Base-by-base conservation (phyloP, 2,329 filamentous ascomycete genomes). In the Trichophyton schoenleinii region DNA sequence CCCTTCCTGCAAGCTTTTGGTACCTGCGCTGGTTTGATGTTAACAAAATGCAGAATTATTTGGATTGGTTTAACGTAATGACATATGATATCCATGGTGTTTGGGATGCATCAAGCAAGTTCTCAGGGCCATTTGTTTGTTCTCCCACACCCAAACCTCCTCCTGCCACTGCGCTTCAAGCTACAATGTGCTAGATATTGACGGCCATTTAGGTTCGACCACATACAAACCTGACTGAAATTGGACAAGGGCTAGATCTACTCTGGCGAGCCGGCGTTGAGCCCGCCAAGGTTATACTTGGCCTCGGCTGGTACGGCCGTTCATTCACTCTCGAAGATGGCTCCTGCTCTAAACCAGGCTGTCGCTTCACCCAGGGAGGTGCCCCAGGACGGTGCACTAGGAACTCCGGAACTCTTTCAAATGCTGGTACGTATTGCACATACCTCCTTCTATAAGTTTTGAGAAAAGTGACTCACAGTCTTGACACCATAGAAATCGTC, bases 241-340 rank as follows among this genome's bases (percentile, higher is more conserved):
- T 72, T 18, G 62, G 67, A 4, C 2, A 64, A 1, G 66, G 63
- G 1, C 58, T 73, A 1, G 62, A 70, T 18, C 59, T 68, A 15
- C 64, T 71, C 3, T 73, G 68, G 71, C 62, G 68, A 8, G 63
- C 61, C 34, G 64, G 64, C 11, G 64, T 73, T 0, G 61, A 64
- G 8, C 66, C 71, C 0, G 28, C 53, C 0, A 67, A 69, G 44
- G 66, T 74, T 18, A 67, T 71, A 20, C 25, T 74, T 2, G 80
- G 79, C 0, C 60, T 80, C 0, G 77, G 77, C 0, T 73, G 71
- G 57, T 81, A 81, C 59, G 79, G 78, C 0, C 70, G 78, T 3
- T 73, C 75, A 13, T 34, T 68, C 73, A 28, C 28, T 73, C 2
- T 69, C 13, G 38, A 42, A 42, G 38, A 42, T 31, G 66, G 65